These are phyloP conservation scores for Esteya vermicola DNA, from an alignment of 2,329 filamentous ascomycete genomes.

Conservation along the genomic window DNA sequence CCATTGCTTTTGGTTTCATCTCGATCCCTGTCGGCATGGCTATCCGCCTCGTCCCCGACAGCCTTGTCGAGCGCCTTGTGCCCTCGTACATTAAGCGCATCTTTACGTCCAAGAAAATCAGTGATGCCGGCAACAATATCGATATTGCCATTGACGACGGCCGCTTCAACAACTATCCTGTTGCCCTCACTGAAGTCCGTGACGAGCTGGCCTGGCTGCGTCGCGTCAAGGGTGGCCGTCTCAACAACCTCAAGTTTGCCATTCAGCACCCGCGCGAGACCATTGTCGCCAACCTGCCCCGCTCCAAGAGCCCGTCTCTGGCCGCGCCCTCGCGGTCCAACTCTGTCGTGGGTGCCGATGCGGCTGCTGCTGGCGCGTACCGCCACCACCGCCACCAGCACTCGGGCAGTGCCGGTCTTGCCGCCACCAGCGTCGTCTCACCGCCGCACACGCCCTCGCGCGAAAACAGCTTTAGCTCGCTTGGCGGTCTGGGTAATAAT, in stretches of 20 bases:
- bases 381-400: not conserved
- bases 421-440: slow-evolving; percentile 4
- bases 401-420: not conserved
- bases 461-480: slow-evolving; percentile 33
- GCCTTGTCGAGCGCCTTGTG: slow-evolving; percentile 39
- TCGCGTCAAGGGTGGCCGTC: slow-evolving; percentile 64
- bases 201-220: slow-evolving; percentile 72
- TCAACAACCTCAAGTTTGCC: slow-evolving; percentile 70
- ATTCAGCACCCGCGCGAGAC: slow-evolving; percentile 62
- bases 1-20: slow-evolving; percentile 67
- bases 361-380: no score
- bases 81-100: slow-evolving; percentile 37
- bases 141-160: slow-evolving; percentile 36
- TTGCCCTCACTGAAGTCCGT: slow-evolving; percentile 58
- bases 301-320: slow-evolving; percentile 50
- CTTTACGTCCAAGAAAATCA: slow-evolving; percentile 12
- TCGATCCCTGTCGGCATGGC: slow-evolving; percentile 73
- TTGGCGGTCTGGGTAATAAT: not conserved
- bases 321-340: slow-evolving; percentile 47
- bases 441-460: slow-evolving; percentile 49
- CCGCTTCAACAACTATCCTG: slow-evolving; percentile 52
- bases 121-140: slow-evolving; percentile 11
- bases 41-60: slow-evolving; percentile 73
- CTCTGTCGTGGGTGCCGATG: no score
- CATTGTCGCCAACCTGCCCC: slow-evolving; percentile 44